A percentile compares a stretch with the other conserved stretches of the same genome.
phyloP scores from a whole-genome alignment of 2,329 filamentous ascomycete genomes.

The Neodidymelliopsis sp. region DNA sequence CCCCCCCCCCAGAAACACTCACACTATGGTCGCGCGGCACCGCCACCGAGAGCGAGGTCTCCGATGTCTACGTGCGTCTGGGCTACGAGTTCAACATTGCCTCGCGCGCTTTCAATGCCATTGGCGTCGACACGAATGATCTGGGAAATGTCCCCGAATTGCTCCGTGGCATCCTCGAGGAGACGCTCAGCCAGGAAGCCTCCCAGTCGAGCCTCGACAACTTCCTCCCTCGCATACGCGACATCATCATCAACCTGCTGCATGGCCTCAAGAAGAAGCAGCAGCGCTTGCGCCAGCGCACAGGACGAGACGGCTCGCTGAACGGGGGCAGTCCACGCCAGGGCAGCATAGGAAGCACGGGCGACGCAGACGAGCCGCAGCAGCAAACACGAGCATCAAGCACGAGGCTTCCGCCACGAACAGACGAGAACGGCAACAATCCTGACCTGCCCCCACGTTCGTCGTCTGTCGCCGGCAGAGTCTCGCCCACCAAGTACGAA shows the following conservation, averaged over 20 bases:
- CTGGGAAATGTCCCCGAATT: slow-evolving; percentile 94
- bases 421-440: slow-evolving; percentile 49
- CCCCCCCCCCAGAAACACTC: slow-evolving; percentile 71
- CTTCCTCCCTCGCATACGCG: slow-evolving; percentile 91
- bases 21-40: slow-evolving; percentile 96
- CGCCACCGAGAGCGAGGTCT: slow-evolving; percentile 93
- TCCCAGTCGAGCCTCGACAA: slow-evolving; percentile 92
- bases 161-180: slow-evolving; percentile 87
- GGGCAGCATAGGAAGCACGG: slow-evolving; percentile 44
- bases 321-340: slow-evolving; percentile 52
- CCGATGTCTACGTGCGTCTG: slow-evolving; percentile 95
- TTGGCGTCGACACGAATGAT: slow-evolving; percentile 94
- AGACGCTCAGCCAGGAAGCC: slow-evolving; percentile 95
- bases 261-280: slow-evolving; percentile 98
- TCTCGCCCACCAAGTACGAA: slow-evolving; percentile 55
- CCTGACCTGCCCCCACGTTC: slow-evolving; percentile 58
- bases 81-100: slow-evolving; percentile 99
- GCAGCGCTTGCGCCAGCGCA: slow-evolving; percentile 75
- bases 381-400: slow-evolving; percentile 53
- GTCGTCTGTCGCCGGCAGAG: slow-evolving; percentile 55
- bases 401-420: slow-evolving; percentile 50
- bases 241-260: slow-evolving; percentile 97
- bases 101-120: slow-evolving; percentile 93
- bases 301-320: slow-evolving; percentile 56
- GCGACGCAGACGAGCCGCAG: slow-evolving; percentile 48